Percentiles rank a stretch among this genome's conserved stretches.
phyloP scores from a whole-genome alignment of 257 asterid species.

The Penstemon davidsonii region DNA sequence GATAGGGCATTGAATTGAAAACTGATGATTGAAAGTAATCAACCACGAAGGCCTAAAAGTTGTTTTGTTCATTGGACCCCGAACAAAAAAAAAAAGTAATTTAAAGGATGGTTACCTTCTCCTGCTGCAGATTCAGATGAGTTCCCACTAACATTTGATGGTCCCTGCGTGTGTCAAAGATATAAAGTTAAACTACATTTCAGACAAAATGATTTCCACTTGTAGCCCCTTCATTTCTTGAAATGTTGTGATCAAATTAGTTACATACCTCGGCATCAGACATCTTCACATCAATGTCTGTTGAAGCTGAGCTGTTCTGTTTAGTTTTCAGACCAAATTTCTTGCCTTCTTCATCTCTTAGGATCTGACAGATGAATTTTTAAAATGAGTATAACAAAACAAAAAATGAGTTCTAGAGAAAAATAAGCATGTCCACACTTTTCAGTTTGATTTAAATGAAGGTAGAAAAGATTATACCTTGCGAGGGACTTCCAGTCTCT shows the following conservation, averaged over 20 bases:
- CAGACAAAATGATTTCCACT: constrained; percentile 11
- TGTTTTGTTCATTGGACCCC: not conserved
- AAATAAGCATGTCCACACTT: not conserved
- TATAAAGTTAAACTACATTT: constrained; percentile 21
- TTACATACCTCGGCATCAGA: constrained; percentile 71
- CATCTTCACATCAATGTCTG: constrained; percentile 73
- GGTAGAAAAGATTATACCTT: constrained; percentile 48
- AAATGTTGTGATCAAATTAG: constrained; percentile 7
- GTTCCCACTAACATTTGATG: constrained; percentile 60
- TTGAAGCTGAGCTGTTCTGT: constrained; percentile 54
- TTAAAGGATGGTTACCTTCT: constrained; percentile 52
- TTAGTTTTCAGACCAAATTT: constrained; percentile 75
- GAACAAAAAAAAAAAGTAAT: not conserved
- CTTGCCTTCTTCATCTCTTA: constrained; percentile 93
- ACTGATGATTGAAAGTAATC: constrained; percentile 14
- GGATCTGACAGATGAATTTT: constrained; percentile 44
- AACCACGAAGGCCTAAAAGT: constrained; percentile 4
- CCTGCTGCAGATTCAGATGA: constrained; percentile 55
- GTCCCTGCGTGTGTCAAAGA: constrained; percentile 54
- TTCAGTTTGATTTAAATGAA: constrained; percentile 15
- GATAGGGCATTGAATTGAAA: constrained; percentile 17
- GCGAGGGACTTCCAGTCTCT: constrained; percentile 87
- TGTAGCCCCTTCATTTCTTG: constrained; percentile 10
- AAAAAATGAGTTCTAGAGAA: constrained; percentile 19
- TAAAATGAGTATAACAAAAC: constrained; percentile 17